Evolutionary conservation across 805 yeast species (phyloP), one percentile per base, ranked within the genome.

Genomic region (Phaffomyces opuntiae): DNA sequence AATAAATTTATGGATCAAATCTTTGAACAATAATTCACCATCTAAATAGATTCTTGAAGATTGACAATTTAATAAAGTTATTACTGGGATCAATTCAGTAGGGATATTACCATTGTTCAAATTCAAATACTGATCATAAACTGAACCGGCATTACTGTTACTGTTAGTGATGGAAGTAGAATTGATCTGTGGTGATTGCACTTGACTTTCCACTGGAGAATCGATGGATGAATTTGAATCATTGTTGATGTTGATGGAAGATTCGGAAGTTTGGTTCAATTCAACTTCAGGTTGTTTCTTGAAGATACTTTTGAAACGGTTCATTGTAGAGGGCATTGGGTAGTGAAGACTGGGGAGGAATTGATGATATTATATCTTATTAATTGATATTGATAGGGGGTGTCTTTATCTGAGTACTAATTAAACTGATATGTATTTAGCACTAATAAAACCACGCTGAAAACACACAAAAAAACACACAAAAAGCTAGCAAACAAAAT

Each of bases 61-160:
- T 57, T 87, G 95, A 17, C 89, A 80, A 39, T 77, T 75, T 45
- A 85, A 69, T 52, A 87, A 69, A 19, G 87, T 81, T 35, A 87
- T 75, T 11, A 85, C 73, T 0, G 96, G 95, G 14, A 78, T 64
- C 58, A 87, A 69, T 57, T 86, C 91, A 14, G 77, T 85, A 16
- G 50, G 21, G n/a, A 45, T 40, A 1, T 40, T 35, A 4, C 40
- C 38, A 70, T 59, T 36, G 5, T 40, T 40, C 5, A 48, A 39
- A 27, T 43, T 46, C 6, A 41, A 16, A 38, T 50, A 53, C 26
- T 53, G 51, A 24, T 41, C 45, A 26, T 46, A 47, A 17, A 49
- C 44, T 13, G 31, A 29, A 11, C 14, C 31, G 12, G 31, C 12
- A 11, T 29, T 29, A 9, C 31, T 27, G 13, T 27, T 27, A 27